Percentiles rank a stretch among this genome's conserved stretches.
phyloP scores from a whole-genome alignment of 257 asterid species.

The Solanum acaule region DNA sequence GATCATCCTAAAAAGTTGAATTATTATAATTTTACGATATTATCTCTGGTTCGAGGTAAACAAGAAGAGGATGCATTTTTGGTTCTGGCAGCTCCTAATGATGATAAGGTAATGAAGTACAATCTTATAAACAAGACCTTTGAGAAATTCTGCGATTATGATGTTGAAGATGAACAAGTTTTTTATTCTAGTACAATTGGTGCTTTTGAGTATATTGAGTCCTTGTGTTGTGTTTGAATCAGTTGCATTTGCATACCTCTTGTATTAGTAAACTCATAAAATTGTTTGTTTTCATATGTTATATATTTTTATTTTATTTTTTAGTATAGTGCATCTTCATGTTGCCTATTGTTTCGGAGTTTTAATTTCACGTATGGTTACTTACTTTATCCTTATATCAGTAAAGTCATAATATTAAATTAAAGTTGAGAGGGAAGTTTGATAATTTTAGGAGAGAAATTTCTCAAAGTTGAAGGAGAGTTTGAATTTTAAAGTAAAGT shows the following conservation, averaged over 20 bases:
- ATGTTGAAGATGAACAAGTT: neutral
- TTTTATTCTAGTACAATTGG: neutral
- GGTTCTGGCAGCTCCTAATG: slow-evolving; percentile 9
- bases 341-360: neutral
- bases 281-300: neutral
- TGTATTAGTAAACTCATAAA: neutral
- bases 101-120: slow-evolving; percentile 7
- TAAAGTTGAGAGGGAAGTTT: neutral
- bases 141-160: slow-evolving; percentile 13
- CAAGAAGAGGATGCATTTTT: slow-evolving; percentile 15
- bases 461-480: too few relatives aligned
- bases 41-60: slow-evolving; percentile 9
- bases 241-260: neutral
- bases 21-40: neutral
- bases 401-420: neutral
- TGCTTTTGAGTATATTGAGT: slow-evolving; percentile 1
- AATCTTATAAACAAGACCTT: slow-evolving; percentile 1
- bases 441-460: neutral
- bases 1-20: neutral
- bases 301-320: too few relatives aligned
- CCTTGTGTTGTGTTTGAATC: neutral
- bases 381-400: neutral
- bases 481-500: too few relatives aligned
- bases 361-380: too few relatives aligned
- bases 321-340: neutral